These are phyloP conservation scores for Vigna reflexopilosa DNA, from an alignment of 306 rosid species.

Conservation along the genomic window DNA sequence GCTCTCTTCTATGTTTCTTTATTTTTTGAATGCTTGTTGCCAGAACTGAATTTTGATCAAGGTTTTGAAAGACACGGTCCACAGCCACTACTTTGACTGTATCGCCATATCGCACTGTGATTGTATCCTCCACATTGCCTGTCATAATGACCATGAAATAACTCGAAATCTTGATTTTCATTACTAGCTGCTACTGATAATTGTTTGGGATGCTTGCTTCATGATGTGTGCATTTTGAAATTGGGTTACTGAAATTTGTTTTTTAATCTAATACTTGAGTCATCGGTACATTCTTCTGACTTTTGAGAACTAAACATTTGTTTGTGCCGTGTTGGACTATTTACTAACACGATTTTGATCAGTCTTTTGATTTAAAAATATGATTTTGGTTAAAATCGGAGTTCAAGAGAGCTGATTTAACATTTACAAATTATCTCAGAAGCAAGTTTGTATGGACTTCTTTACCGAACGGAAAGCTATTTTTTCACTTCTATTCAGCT, in stretches of 20 bases:
- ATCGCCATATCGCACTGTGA: background rate
- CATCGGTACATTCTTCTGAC: slow-evolving; percentile 7
- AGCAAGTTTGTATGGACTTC: background rate
- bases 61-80: background rate
- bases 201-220: background rate
- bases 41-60: slow-evolving; percentile 11
- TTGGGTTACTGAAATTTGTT: background rate
- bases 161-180: background rate
- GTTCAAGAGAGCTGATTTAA: background rate
- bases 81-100: background rate
- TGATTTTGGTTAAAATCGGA: background rate
- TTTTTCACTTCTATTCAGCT: background rate
- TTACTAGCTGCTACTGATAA: background rate
- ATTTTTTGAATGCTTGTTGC: background rate
- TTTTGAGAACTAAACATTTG: background rate
- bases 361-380: background rate
- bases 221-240: background rate
- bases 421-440: background rate
- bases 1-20: background rate
- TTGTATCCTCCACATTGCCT: background rate
- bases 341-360: background rate
- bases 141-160: background rate
- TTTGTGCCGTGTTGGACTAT: no score
- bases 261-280: background rate
- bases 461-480: background rate